phyloP scores from a whole-genome alignment of 805 yeast genomes.

The Candida silvicultrix region DNA sequence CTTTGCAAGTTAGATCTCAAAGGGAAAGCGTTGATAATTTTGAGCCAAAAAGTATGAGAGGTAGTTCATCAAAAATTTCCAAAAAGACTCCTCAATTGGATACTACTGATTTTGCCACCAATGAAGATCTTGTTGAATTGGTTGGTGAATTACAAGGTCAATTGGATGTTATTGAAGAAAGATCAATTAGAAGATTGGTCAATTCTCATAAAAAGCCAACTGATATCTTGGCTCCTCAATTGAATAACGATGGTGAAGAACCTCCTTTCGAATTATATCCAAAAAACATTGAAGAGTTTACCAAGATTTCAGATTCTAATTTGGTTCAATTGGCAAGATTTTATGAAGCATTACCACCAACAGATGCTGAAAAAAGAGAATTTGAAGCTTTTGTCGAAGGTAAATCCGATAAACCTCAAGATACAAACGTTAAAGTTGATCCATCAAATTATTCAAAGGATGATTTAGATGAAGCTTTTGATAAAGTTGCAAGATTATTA shows the following conservation, averaged over 20 bases:
- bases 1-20: conserved; percentile 55
- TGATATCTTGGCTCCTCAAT: conserved; percentile 56
- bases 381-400: conserved; percentile 47
- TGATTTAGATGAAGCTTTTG: conserved; percentile 48
- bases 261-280: conserved; percentile 57
- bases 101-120: conserved; percentile 58
- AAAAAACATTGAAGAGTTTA: conserved; percentile 45
- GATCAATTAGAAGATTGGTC: conserved; percentile 63
- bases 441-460: conserved; percentile 32
- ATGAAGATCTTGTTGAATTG: conserved; percentile 79
- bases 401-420: conserved; percentile 34
- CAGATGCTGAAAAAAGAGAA: conserved; percentile 44
- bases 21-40: conserved; percentile 30
- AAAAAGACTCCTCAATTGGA: conserved; percentile 23
- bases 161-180: conserved; percentile 69
- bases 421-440: conserved; percentile 23
- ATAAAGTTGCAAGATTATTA: conserved; percentile 60
- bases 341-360: conserved; percentile 72
- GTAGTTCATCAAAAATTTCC: conserved; percentile 2
- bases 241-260: conserved; percentile 73
- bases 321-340: conserved; percentile 56
- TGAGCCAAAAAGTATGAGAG: conserved; percentile 11
- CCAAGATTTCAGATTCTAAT: conserved; percentile 34
- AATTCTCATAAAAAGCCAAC: conserved; percentile 46
- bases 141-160: conserved; percentile 91